phyloP scores from a whole-genome alignment of 2,329 filamentous ascomycete genomes.

The Ploettnerulaceae sp. region DNA sequence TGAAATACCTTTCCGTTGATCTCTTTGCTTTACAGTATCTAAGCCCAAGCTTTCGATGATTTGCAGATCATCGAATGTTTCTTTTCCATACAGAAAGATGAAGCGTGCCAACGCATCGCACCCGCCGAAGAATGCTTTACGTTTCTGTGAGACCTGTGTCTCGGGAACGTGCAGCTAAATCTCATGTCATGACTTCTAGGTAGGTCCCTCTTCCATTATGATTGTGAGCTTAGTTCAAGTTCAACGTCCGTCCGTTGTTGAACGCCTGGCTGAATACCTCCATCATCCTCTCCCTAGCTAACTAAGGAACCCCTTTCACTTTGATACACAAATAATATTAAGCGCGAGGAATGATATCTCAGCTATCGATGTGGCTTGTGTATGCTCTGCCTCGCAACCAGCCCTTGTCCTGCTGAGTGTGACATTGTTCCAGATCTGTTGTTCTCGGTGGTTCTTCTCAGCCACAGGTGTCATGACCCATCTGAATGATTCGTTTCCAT shows the following conservation, averaged over 20 bases:
- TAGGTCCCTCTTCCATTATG: neutral
- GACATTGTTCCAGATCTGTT: slow-evolving; percentile 1
- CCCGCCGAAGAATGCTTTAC: too few relatives aligned
- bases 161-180: neutral
- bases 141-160: too few relatives aligned
- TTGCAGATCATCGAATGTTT: too few relatives aligned
- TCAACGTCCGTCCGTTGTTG: neutral
- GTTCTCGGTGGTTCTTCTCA: neutral
- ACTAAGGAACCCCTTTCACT: neutral
- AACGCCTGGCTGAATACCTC: neutral
- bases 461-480: neutral
- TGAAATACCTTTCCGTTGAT: too few relatives aligned
- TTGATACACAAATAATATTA: neutral
- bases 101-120: too few relatives aligned
- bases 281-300: neutral
- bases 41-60: too few relatives aligned
- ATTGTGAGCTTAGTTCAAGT: neutral
- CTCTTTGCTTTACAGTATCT: too few relatives aligned
- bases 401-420: slow-evolving; percentile 9
- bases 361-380: slow-evolving; percentile 12
- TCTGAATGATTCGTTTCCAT: neutral
- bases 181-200: neutral
- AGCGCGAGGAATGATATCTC: neutral
- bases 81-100: too few relatives aligned
- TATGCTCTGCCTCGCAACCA: too few relatives aligned